phyloP scores from a whole-genome alignment of 108 stramenopile genomes.

The Nannochloropsis salina region DNA sequence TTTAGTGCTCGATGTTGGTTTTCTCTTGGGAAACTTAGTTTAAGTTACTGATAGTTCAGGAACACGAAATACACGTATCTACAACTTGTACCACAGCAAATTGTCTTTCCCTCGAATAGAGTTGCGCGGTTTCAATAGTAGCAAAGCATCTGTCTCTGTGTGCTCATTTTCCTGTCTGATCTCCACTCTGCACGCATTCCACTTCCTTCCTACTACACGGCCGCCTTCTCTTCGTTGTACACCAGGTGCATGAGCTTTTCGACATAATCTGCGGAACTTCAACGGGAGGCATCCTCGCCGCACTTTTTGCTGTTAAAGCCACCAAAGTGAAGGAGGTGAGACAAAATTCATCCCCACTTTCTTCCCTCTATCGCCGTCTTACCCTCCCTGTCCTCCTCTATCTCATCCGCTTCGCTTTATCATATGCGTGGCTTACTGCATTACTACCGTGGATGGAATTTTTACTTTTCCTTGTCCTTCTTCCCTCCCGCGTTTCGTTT shows the following conservation, averaged over 20 bases:
- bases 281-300: constrained; percentile 56
- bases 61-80: too few relatives aligned
- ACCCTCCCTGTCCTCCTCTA: background rate
- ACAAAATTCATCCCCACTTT: background rate
- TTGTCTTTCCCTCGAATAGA: too few relatives aligned
- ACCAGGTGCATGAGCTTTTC: constrained; percentile 46
- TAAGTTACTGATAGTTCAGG: background rate
- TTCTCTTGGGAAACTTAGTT: too few relatives aligned
- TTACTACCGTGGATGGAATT: too few relatives aligned
- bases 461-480: background rate
- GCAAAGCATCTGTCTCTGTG: too few relatives aligned
- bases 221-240: background rate
- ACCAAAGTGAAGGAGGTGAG: background rate
- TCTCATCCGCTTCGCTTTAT: background rate
- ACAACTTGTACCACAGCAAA: too few relatives aligned
- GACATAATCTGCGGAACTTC: constrained; percentile 55
- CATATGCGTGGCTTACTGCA: too few relatives aligned
- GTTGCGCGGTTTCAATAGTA: too few relatives aligned
- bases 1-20: too few relatives aligned
- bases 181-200: background rate
- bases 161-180: too few relatives aligned
- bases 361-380: background rate
- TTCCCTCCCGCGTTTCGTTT: background rate
- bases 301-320: constrained; percentile 5
- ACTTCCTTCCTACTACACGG: background rate